phyloP scores from a whole-genome alignment of 2,329 filamentous ascomycete species.

The Curvularia spicifera region DNA sequence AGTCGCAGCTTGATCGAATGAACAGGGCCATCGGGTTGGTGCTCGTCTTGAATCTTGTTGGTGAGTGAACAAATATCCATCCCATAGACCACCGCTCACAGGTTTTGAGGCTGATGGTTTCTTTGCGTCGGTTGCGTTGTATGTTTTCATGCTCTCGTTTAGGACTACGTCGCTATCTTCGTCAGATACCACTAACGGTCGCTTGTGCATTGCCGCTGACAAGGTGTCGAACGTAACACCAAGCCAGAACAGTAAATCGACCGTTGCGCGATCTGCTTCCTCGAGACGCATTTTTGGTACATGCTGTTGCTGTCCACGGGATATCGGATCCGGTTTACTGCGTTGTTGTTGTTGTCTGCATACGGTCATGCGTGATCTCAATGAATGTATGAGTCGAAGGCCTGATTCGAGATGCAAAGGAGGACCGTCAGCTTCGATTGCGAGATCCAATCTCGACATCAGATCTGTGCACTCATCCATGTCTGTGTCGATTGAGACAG shows the following conservation, averaged over 20 bases:
- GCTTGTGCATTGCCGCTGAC: conserved; percentile 60
- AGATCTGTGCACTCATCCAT: conserved; percentile 39
- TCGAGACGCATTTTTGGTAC: conserved; percentile 32
- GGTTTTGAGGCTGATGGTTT: conserved; percentile 2
- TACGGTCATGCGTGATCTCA: conserved; percentile 41
- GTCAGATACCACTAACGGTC: conserved; percentile 54
- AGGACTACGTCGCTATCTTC: conserved; percentile 54
- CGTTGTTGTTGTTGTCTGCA: conserved; percentile 19
- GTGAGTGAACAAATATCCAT: conserved; percentile 48
- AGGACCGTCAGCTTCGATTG: conserved; percentile 45
- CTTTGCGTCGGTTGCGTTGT: conserved; percentile 1
- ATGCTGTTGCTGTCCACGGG: conserved; percentile 22
- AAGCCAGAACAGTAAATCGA: conserved; percentile 64
- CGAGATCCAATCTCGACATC: conserved; percentile 41
- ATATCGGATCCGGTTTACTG: conserved; percentile 14
- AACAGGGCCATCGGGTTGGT: conserved; percentile 60
- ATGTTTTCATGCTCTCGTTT: conserved; percentile 18
- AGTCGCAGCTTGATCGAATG: conserved; percentile 59
- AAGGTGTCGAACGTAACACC: conserved; percentile 66
- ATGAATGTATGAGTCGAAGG: conserved; percentile 49
- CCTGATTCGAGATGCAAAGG: conserved; percentile 52
- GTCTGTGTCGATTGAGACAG: conserved; percentile 19
- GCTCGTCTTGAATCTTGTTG: conserved; percentile 28
- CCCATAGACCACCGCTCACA: conserved; percentile 44
- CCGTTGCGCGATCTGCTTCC: conserved; percentile 53